These are phyloP conservation scores for Cephalotrichum gorgonifer DNA, from an alignment of 2,329 filamentous ascomycete species.

Conservation along the genomic window DNA sequence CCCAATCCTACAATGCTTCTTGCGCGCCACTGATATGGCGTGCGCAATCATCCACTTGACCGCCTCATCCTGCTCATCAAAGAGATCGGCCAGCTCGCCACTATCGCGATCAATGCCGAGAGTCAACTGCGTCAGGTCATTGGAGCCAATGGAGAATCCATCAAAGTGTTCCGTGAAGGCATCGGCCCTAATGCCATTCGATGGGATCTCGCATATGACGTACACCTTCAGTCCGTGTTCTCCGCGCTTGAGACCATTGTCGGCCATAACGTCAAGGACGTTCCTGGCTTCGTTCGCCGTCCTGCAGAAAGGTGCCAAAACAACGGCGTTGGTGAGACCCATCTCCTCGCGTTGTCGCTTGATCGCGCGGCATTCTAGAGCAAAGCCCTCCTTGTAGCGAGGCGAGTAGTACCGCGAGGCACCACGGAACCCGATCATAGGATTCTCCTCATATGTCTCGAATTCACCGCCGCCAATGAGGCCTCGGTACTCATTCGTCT, in stretches of 20 bases:
- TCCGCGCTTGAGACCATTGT: conserved; percentile 24
- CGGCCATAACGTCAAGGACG: conserved; percentile 22
- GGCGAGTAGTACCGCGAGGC: conserved; percentile 29
- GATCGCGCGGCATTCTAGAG: conserved; percentile 25
- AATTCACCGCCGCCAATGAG: conserved; percentile 27
- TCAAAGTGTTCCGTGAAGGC: conserved; percentile 25
- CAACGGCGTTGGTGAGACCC: conserved; percentile 23
- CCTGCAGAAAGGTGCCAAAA: conserved; percentile 28
- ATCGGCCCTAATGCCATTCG: conserved; percentile 25
- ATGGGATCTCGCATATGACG: conserved; percentile 30
- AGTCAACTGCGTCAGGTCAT: conserved; percentile 27
- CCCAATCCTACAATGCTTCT: conserved; percentile 23
- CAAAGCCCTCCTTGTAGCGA: conserved; percentile 25
- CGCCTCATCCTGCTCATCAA: conserved; percentile 26
- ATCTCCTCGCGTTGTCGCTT: conserved; percentile 24
- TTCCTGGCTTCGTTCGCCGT: conserved; percentile 22
- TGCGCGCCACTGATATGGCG: conserved; percentile 18
- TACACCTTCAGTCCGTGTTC: conserved; percentile 24
- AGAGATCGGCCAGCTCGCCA: conserved; percentile 21
- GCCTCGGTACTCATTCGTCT: conserved; percentile 27
- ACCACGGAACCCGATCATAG: conserved; percentile 29
- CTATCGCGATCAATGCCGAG: conserved; percentile 27
- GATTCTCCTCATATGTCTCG: conserved; percentile 26
- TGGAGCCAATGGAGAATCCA: conserved; percentile 29
- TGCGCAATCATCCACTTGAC: conserved; percentile 26